Evolutionary conservation across 805 yeast species (phyloP).

Genomic region (Wickerhamiella australiensis): DNA sequence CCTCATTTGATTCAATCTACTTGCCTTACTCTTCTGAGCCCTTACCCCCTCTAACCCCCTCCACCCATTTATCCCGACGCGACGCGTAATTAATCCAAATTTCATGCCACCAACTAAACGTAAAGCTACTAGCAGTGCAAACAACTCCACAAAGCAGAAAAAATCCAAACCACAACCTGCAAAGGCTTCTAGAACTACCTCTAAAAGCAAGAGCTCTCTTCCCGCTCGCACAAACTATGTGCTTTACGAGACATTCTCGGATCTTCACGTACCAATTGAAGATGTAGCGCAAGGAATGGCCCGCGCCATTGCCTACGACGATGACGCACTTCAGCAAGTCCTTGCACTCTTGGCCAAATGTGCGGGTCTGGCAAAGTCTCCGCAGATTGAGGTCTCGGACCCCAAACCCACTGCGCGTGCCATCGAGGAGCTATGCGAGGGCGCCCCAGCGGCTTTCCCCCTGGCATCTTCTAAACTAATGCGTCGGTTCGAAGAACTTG

Average conservation of each 20-base stretch:
- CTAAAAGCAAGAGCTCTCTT: no score
- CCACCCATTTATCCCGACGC: no score
- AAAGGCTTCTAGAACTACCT: no score
- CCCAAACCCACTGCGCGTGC: not conserved
- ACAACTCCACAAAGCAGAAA: no score
- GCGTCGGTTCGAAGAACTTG: conserved; percentile 11
- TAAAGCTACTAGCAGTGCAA: not conserved
- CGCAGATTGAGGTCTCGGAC: not conserved
- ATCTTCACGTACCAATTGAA: conserved; percentile 16
- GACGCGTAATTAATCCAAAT: no score
- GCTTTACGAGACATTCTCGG: conserved; percentile 16
- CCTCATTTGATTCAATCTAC: no score
- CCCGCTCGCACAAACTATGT: not conserved
- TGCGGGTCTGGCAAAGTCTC: conserved; percentile 15
- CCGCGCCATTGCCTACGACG: conserved; percentile 20
- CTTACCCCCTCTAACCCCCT: no score
- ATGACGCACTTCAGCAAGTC: conserved; percentile 19
- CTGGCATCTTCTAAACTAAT: conserved; percentile 6
- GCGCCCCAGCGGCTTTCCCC: conserved; percentile 15
- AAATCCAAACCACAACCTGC: no score
- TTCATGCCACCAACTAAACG: not conserved
- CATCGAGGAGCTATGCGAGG: not conserved
- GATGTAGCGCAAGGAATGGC: conserved; percentile 18
- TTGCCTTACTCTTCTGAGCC: no score
- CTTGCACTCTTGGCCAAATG: conserved; percentile 13